Base-by-base conservation (phyloP, 192 early-diverging fungal species). In the Powellomyces hirtus region DNA sequence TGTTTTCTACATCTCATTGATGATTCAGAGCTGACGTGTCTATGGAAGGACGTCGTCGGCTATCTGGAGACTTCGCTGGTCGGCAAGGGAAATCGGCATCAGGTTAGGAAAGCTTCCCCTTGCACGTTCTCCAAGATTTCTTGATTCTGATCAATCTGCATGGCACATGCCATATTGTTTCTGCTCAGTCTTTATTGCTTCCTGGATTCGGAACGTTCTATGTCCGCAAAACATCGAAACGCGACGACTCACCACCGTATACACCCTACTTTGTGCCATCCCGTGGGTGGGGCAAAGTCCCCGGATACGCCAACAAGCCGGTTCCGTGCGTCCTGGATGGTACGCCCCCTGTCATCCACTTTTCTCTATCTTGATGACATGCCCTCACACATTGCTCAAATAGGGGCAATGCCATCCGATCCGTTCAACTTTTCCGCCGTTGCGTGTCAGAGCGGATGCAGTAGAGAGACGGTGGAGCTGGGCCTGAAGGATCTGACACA, bases 401-500 rank as follows among this genome's bases (percentile, higher is more conserved):
- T 36, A 75, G 76, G 81, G 14, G 49, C 63, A 20, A 18, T 35
- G 35, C 56, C 68, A 8, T 51, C 76, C 6, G 81, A 83, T 30
- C 70, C 70, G 33, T 40, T 83, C 24, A 83, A 83, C 64, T 79
- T 75, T 44, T 64, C 76, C 0, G 70, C 76, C 0, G 57, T 77
- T 4, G 70, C 81, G 0, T 33, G 35, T 13, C 61, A 66, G n/a
- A 66, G 40, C 31, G 74, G 76, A 4, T 70, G 71, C 56, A 29
- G 44, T 29, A 50, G 81, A 24, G 81, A 83, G 40, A 59, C 71
- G n/a, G 73, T 79, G 33, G 81, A 83, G 58, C 46, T 78, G 1
- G 81, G 71, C 0, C 20, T 83, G 16, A 81, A 79, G 40, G 81
- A 83, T 64, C 66, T 83, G 37, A 72, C 77, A 8, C 78, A 83